A percentile compares a stretch with the other conserved stretches of the same genome.
Evolutionary conservation across 192 early-diverging fungal species (phyloP).

Genomic region (Linderina pennispora): DNA sequence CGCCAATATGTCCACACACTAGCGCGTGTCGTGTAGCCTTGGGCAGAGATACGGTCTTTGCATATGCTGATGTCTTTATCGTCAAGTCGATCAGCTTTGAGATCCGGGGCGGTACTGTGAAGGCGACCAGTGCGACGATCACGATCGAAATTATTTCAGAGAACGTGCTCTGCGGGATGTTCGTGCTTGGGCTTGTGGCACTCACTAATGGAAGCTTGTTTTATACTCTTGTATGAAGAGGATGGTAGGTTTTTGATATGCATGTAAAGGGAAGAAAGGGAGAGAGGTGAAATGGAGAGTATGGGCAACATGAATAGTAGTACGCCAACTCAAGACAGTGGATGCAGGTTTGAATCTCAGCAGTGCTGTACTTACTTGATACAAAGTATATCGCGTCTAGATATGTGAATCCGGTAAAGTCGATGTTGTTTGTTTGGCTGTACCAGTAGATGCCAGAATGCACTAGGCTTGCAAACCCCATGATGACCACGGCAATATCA

Average conservation of each 20-base stretch:
- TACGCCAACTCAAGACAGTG: neutral
- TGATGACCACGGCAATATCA: slow-evolving; percentile 32
- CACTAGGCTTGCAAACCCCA: slow-evolving; percentile 37
- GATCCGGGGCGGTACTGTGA: slow-evolving; percentile 37
- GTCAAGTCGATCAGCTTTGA: slow-evolving; percentile 34
- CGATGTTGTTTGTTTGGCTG: slow-evolving; percentile 14
- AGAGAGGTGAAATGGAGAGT: neutral
- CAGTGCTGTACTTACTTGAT: slow-evolving; percentile 24
- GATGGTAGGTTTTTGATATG: too few species aligned
- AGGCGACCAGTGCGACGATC: slow-evolving; percentile 38
- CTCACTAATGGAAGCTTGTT: too few species aligned
- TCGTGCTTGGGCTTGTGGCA: neutral
- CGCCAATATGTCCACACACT: slow-evolving; percentile 36
- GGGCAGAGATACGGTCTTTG: slow-evolving; percentile 24
- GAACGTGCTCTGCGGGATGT: slow-evolving; percentile 36
- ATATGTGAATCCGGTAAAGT: slow-evolving; percentile 24
- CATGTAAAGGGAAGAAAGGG: neutral
- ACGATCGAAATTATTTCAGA: slow-evolving; percentile 36
- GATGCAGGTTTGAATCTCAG: neutral
- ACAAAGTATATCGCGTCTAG: slow-evolving; percentile 47
- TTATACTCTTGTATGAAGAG: too few species aligned
- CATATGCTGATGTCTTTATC: slow-evolving; percentile 32
- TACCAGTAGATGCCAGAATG: slow-evolving; percentile 47
- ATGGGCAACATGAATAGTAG: too few species aligned
- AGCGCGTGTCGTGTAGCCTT: slow-evolving; percentile 28